These are phyloP conservation scores for Diospyros lotus DNA, from an alignment of 148 eudicot species.

Conservation along the genomic window DNA sequence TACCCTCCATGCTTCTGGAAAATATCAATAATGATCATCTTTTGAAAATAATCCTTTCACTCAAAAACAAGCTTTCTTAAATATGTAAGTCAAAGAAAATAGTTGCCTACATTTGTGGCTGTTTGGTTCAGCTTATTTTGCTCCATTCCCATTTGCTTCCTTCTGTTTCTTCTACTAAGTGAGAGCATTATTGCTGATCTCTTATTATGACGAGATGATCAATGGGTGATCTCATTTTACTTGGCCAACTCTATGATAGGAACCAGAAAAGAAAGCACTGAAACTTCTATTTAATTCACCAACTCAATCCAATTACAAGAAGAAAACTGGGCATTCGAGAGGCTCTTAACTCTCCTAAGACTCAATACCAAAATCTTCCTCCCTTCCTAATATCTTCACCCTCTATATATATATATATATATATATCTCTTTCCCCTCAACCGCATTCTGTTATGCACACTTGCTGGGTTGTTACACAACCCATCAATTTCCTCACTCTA, in stretches of 20 bases:
- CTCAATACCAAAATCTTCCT: no score
- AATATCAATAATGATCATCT: not conserved
- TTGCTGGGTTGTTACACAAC: no score
- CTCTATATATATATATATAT: no score
- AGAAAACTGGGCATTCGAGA: no score
- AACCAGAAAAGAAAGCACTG: no score
- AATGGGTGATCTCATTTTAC: not conserved
- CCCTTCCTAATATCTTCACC: no score
- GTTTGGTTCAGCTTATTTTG: not conserved
- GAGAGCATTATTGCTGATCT: not conserved
- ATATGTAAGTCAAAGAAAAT: not conserved
- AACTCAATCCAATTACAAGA: no score
- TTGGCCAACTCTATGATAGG: not conserved
- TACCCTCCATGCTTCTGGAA: not conserved
- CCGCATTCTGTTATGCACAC: no score
- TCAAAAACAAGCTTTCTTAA: not conserved
- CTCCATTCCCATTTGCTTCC: not conserved
- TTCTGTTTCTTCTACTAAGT: not conserved
- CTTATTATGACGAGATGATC: not conserved
- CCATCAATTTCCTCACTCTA: no score
- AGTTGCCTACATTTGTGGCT: not conserved
- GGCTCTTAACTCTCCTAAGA: no score
- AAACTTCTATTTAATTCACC: no score
- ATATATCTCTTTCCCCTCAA: no score
- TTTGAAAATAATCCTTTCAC: not conserved